Conservation (phyloP, 2,329 filamentous ascomycete genomes). For the Paecilomyces sp. region DNA sequence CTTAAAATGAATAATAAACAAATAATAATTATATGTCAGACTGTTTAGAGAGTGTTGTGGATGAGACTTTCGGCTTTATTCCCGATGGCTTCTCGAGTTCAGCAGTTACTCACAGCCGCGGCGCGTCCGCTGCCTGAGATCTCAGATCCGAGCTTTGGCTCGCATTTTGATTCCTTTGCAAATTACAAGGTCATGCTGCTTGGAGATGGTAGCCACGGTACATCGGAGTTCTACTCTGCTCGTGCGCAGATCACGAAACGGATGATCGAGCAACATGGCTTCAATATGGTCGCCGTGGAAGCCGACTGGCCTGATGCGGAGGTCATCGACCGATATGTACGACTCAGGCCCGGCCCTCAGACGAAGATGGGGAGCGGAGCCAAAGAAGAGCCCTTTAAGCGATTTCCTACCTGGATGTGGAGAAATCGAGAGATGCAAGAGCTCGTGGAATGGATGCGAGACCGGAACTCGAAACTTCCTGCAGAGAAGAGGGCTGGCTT, state of each 20-base stretch:
- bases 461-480: slow-evolving; percentile 31
- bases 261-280: slow-evolving; percentile 44
- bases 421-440: slow-evolving; percentile 46
- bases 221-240: slow-evolving; percentile 49
- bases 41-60: not conserved
- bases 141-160: slow-evolving; percentile 27
- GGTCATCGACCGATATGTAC: slow-evolving; percentile 45
- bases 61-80: slow-evolving; percentile 1
- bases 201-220: slow-evolving; percentile 46
- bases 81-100: slow-evolving; percentile 17
- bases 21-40: not conserved
- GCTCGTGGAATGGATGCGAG: slow-evolving; percentile 46
- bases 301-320: slow-evolving; percentile 51
- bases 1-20: not conserved
- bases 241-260: slow-evolving; percentile 46
- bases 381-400: slow-evolving; percentile 36
- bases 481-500: slow-evolving; percentile 31
- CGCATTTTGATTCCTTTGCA: slow-evolving; percentile 35
- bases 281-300: slow-evolving; percentile 46
- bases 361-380: slow-evolving; percentile 19
- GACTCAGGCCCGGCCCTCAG: slow-evolving; percentile 35
- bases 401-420: slow-evolving; percentile 53
- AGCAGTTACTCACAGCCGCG: slow-evolving; percentile 26
- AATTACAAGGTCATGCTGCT: slow-evolving; percentile 37
- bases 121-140: slow-evolving; percentile 31